Evolutionary conservation across 495 filamentous ascomycete species (phyloP).

Genomic region (Trichoderma erinaceum): DNA sequence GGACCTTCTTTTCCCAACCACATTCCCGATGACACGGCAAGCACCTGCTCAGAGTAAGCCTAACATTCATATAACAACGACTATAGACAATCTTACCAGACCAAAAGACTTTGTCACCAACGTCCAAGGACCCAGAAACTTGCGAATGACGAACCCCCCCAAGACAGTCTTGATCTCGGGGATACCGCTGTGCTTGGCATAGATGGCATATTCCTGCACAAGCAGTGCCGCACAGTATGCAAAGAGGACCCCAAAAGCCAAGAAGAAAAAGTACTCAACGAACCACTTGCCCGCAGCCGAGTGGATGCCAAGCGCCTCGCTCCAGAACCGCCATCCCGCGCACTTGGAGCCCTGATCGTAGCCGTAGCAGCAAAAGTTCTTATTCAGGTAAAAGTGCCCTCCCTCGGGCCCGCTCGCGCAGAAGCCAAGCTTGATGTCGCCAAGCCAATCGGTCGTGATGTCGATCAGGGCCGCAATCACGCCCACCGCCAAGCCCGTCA

Average conservation of each 20-base stretch:
- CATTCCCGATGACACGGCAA: conserved; percentile 90
- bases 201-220: conserved; percentile 75
- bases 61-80: neutral
- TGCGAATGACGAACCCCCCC: conserved; percentile 87
- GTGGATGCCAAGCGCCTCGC: conserved; percentile 58
- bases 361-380: conserved; percentile 86
- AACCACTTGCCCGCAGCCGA: conserved; percentile 66
- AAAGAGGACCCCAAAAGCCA: conserved; percentile 73
- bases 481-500: conserved; percentile 70
- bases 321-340: conserved; percentile 80
- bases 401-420: conserved; percentile 68
- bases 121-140: conserved; percentile 92
- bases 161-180: conserved; percentile 97
- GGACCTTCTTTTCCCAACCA: conserved; percentile 99
- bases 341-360: conserved; percentile 75
- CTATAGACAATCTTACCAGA: conserved; percentile 51
- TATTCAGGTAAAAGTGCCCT: conserved; percentile 83
- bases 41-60: conserved; percentile 53
- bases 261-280: conserved; percentile 80
- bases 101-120: conserved; percentile 87
- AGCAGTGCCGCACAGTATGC: conserved; percentile 71
- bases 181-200: conserved; percentile 94
- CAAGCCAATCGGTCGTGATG: conserved; percentile 89
- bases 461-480: conserved; percentile 83
- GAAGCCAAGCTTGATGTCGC: conserved; percentile 87